These are phyloP conservation scores for Tulasnella sp. DNA, from an alignment of 768 basidiomycete species.

Conservation along the genomic window DNA sequence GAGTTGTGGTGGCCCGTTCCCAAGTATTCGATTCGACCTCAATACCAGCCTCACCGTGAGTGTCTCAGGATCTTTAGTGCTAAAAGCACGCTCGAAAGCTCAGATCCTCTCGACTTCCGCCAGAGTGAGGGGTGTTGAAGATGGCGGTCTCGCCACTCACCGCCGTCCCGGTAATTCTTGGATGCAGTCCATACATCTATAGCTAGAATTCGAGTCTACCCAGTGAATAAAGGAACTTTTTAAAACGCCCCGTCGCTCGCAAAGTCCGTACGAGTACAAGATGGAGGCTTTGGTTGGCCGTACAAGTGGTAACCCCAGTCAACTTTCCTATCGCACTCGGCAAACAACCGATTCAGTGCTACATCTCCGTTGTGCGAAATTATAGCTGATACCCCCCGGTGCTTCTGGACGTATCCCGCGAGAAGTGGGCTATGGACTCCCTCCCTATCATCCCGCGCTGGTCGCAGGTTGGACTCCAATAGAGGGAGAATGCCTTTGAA, in stretches of 20 bases:
- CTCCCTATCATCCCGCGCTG: no score
- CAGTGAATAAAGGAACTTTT: background rate
- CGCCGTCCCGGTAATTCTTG: background rate
- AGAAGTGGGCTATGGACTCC: no score
- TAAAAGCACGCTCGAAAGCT: background rate
- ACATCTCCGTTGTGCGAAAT: background rate
- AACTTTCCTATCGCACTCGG: background rate
- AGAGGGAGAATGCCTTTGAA: background rate
- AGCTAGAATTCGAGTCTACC: background rate
- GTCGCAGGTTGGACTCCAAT: no score
- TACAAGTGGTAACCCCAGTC: background rate
- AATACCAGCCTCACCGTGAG: background rate
- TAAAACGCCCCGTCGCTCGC: background rate
- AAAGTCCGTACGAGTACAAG: background rate
- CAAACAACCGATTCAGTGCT: background rate
- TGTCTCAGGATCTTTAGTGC: background rate
- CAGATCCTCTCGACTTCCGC: background rate
- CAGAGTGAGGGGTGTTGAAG: background rate
- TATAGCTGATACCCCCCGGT: background rate
- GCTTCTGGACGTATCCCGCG: no score
- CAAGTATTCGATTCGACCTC: background rate
- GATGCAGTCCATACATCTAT: background rate
- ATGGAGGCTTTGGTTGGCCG: background rate
- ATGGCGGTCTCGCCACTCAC: no score
- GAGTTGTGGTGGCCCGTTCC: background rate